phyloP scores from a whole-genome alignment of 73 alveolate species.

The Loxodes magnus region DNA sequence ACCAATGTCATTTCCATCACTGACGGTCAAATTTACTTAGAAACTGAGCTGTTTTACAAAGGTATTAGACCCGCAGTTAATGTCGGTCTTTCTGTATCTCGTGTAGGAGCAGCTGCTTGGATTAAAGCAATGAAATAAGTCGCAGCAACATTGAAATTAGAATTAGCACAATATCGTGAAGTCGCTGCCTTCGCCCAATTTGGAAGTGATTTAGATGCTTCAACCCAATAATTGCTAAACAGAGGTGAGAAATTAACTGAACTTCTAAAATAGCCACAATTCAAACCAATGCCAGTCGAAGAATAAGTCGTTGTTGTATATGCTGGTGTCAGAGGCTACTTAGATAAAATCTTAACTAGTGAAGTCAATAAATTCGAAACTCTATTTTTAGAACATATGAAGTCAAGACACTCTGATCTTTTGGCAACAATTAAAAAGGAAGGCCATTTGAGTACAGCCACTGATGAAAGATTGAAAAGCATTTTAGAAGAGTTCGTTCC shows the following conservation, averaged over 20 bases:
- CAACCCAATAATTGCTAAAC: constrained; percentile 85
- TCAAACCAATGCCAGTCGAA: constrained; percentile 81
- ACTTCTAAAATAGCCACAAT: constrained; percentile 74
- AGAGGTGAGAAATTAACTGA: constrained; percentile 86
- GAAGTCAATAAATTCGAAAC: constrained; percentile 71
- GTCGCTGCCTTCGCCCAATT: constrained; percentile 98
- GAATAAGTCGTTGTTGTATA: constrained; percentile 87
- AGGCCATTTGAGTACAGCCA: constrained; percentile 12
- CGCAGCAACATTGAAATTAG: constrained; percentile 79
- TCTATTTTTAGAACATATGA: constrained; percentile 48
- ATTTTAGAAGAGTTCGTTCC: constrained; percentile 67
- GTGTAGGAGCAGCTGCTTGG: constrained; percentile 93
- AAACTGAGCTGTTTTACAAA: constrained; percentile 89
- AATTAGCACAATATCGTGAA: constrained; percentile 86
- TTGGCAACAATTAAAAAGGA: constrained; percentile 53
- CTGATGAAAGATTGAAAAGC: constrained; percentile 48
- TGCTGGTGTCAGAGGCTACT: constrained; percentile 94
- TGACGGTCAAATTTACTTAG: constrained; percentile 92
- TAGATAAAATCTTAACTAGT: constrained; percentile 72
- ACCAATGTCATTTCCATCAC: constrained; percentile 96
- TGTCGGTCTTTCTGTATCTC: constrained; percentile 95
- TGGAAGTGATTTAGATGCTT: constrained; percentile 91
- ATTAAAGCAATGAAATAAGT: constrained; percentile 86
- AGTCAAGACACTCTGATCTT: constrained; percentile 57
- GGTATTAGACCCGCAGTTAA: constrained; percentile 94